Evolutionary conservation across 2,329 filamentous ascomycete genomes (phyloP).

Genomic region (Claviceps maximensis): DNA sequence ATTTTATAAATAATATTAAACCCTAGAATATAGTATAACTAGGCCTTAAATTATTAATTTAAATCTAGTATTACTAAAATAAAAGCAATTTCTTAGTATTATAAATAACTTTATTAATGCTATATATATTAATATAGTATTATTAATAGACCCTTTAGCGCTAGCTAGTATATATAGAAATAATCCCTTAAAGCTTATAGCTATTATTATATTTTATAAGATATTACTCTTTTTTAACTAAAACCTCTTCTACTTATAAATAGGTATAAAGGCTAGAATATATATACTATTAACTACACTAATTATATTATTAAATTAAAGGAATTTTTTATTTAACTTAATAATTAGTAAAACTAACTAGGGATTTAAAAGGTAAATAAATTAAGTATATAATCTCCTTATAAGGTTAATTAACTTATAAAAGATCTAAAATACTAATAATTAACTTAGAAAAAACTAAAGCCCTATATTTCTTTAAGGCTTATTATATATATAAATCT

Average conservation of each 20-base stretch:
- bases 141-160: not conserved
- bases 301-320: too few species aligned
- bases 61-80: not conserved
- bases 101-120: not conserved
- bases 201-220: not conserved
- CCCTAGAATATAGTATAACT: not conserved
- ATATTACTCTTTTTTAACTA: not conserved
- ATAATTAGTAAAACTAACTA: not conserved
- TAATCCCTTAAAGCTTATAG: not conserved
- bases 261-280: not conserved
- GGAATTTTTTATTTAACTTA: not conserved
- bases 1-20: not conserved
- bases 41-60: not conserved
- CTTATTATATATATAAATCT: not conserved
- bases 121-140: not conserved
- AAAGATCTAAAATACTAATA: not conserved
- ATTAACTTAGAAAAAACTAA: not conserved
- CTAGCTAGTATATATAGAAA: not conserved
- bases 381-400: not conserved
- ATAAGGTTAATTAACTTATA: not conserved
- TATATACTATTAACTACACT: not conserved
- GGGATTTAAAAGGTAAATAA: not conserved
- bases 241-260: not conserved
- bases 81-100: not conserved
- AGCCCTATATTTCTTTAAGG: not conserved